phyloP scores from a whole-genome alignment of 2,329 filamentous ascomycete genomes.

The Sclerotinia nivalis region DNA sequence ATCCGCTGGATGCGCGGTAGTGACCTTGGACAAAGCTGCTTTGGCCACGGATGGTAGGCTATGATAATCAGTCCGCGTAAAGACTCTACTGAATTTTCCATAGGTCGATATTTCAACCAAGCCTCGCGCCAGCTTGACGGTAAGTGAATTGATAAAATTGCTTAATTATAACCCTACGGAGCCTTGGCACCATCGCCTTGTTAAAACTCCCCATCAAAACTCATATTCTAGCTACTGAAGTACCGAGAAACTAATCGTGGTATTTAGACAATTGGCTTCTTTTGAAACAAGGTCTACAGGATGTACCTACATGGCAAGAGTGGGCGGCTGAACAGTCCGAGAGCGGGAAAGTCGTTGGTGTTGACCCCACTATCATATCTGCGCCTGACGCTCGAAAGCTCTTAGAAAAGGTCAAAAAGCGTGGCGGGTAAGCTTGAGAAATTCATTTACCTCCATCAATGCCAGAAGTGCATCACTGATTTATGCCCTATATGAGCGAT shows the following conservation, averaged over 20 bases:
- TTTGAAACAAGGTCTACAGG: slow-evolving; percentile 88
- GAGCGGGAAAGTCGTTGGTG: slow-evolving; percentile 82
- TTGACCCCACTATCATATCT: slow-evolving; percentile 86
- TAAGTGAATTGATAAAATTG: slow-evolving; percentile 7
- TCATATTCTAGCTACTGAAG: background rate
- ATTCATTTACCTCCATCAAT: background rate
- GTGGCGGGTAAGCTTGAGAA: slow-evolving; percentile 61
- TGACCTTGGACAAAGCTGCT: slow-evolving; percentile 83
- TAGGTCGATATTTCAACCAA: slow-evolving; percentile 91
- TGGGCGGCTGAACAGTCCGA: slow-evolving; percentile 88
- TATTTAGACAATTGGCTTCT: slow-evolving; percentile 73
- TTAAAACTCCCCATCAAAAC: background rate
- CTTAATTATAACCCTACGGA: background rate
- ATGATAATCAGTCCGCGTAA: background rate
- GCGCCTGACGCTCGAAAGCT: slow-evolving; percentile 73
- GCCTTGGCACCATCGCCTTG: background rate
- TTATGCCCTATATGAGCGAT: background rate
- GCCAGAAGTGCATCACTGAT: background rate
- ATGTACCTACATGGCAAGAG: slow-evolving; percentile 96
- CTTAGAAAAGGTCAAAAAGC: slow-evolving; percentile 81
- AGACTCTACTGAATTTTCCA: background rate
- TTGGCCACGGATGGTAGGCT: slow-evolving; percentile 75
- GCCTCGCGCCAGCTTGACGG: slow-evolving; percentile 84
- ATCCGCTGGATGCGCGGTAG: slow-evolving; percentile 88
- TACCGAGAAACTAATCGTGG: slow-evolving; percentile 10